Percentiles rank a stretch among this genome's conserved stretches.
Evolutionary conservation across 31 red algal species (phyloP).

Genomic region (Bonnemaisonia californica): DNA sequence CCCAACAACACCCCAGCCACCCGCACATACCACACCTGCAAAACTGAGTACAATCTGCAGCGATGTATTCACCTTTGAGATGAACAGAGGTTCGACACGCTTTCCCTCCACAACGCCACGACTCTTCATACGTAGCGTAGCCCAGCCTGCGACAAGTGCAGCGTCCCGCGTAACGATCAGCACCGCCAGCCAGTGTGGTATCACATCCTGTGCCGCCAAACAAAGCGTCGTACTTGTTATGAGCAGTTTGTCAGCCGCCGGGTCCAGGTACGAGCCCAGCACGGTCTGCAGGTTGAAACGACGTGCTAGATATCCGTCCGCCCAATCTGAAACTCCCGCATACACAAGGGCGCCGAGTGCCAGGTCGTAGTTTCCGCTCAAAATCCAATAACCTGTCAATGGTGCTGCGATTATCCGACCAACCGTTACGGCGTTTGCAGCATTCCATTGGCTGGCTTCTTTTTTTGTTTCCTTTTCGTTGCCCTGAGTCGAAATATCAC

Average conservation of each 20-base stretch:
- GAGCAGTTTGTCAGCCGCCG: conserved; percentile 80
- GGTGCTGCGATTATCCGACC: conserved; percentile 67
- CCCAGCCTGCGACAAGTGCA: conserved; percentile 50
- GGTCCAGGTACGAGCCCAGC: conserved; percentile 82
- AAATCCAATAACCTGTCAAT: conserved; percentile 55
- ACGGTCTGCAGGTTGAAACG: conserved; percentile 53
- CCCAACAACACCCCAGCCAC: conserved; percentile 6
- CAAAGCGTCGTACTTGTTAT: conserved; percentile 42
- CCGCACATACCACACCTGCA: conserved; percentile 42
- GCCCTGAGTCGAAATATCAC: no score
- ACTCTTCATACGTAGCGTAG: conserved; percentile 22
- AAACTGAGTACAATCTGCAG: conserved; percentile 66
- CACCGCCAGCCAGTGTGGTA: conserved; percentile 58
- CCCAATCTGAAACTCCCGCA: conserved; percentile 71
- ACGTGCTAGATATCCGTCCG: conserved; percentile 78
- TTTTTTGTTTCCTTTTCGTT: no score
- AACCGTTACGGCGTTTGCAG: conserved; percentile 72
- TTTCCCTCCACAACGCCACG: background rate
- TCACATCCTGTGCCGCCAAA: conserved; percentile 57
- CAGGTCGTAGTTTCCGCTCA: conserved; percentile 41
- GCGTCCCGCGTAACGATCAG: conserved; percentile 61
- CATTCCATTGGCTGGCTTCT: conserved; percentile 45
- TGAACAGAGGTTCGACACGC: conserved; percentile 56
- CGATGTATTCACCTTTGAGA: conserved; percentile 80
- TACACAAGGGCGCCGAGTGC: conserved; percentile 57